phyloP scores from a whole-genome alignment of 331 rosid genomes.

The Quercus tomentella region DNA sequence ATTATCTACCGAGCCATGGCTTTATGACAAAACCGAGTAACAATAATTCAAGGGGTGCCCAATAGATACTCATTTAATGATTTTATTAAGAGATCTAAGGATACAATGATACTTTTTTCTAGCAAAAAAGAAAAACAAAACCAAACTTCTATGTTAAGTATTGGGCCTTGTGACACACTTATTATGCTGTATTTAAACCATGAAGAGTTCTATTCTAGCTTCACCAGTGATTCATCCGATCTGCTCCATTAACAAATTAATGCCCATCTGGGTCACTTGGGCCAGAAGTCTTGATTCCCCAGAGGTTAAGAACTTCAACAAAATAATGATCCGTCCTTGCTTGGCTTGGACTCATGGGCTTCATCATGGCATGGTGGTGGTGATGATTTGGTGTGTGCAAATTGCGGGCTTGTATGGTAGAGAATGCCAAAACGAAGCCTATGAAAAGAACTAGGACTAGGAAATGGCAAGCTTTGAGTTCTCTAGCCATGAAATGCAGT shows the following conservation, averaged over 20 bases:
- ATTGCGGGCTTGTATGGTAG: conserved; percentile 13
- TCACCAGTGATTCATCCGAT: too few species aligned
- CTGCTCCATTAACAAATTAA: background rate
- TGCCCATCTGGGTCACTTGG: conserved; percentile 29
- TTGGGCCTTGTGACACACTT: too few species aligned
- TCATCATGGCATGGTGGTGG: background rate
- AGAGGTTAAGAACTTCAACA: conserved; percentile 18
- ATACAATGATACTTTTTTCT: too few species aligned
- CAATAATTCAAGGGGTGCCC: too few species aligned
- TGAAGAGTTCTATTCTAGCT: too few species aligned
- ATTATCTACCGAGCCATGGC: too few species aligned
- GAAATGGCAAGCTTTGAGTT: conserved; percentile 4
- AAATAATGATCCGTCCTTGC: conserved; percentile 1
- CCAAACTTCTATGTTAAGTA: too few species aligned
- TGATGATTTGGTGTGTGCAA: background rate
- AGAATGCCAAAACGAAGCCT: conserved; percentile 11
- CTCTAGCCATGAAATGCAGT: conserved; percentile 15
- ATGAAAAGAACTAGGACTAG: conserved; percentile 9
- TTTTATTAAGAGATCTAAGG: too few species aligned
- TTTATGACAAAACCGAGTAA: too few species aligned
- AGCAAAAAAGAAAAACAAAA: too few species aligned
- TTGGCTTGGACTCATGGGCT: conserved; percentile 6
- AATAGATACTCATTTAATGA: too few species aligned
- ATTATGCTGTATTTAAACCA: too few species aligned
- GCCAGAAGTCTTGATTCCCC: conserved; percentile 22